Conservation (phyloP, 352 stramenopile species). For the Paralagenidium karlingii region DNA sequence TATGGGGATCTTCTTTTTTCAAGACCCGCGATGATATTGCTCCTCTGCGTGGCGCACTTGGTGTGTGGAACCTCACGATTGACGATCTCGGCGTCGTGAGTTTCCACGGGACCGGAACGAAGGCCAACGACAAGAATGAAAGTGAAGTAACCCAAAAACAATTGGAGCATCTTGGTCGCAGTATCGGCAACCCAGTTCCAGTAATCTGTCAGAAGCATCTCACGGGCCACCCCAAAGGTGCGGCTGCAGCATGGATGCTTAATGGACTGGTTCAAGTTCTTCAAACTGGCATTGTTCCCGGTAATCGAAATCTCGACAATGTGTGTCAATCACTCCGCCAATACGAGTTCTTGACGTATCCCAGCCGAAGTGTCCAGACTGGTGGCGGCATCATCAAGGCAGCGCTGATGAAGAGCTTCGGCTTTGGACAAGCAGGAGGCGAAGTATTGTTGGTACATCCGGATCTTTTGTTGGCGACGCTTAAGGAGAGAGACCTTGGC, state of each 20-base stretch:
- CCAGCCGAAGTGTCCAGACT: conserved; percentile 70
- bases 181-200: conserved; percentile 54
- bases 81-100: conserved; percentile 74
- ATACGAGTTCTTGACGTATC: conserved; percentile 71
- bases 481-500: conserved; percentile 29
- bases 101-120: conserved; percentile 81
- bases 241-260: conserved; percentile 70
- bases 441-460: conserved; percentile 67
- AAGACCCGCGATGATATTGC: conserved; percentile 42
- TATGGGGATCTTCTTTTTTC: conserved; percentile 66
- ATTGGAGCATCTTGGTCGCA: conserved; percentile 60
- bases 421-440: conserved; percentile 64
- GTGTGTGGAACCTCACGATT: conserved; percentile 62
- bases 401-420: conserved; percentile 73
- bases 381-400: conserved; percentile 71
- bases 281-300: conserved; percentile 57
- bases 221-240: conserved; percentile 74
- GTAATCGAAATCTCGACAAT: conserved; percentile 80
- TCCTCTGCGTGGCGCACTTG: conserved; percentile 59
- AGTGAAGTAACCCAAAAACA: conserved; percentile 82
- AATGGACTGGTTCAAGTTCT: conserved; percentile 76
- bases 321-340: conserved; percentile 46
- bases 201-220: conserved; percentile 77
- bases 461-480: conserved; percentile 51
- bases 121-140: conserved; percentile 80